Evolutionary conservation across 2,329 filamentous ascomycete species (phyloP).

Genomic region (Ceratocystis papillata): DNA sequence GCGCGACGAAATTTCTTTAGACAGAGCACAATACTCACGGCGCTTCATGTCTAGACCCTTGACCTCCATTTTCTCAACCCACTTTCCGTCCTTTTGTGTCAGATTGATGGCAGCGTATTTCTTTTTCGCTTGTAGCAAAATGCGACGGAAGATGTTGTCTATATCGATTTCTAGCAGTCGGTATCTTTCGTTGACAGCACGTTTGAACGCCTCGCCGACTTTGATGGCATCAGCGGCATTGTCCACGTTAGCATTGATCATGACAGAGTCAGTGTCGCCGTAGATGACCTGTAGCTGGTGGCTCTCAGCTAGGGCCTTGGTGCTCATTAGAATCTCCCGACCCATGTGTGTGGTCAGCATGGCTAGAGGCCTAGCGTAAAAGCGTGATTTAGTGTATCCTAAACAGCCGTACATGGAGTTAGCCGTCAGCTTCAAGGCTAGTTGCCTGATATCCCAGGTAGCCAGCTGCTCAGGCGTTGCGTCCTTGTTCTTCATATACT

Average conservation of each 20-base stretch:
- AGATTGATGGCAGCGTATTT: conserved; percentile 98
- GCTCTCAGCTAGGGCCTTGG: conserved; percentile 88
- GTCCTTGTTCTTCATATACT: conserved; percentile 86
- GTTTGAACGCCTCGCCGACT: conserved; percentile 91
- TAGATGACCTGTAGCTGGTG: conserved; percentile 92
- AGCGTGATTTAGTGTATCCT: conserved; percentile 91
- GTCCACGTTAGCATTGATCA: conserved; percentile 98
- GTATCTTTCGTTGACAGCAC: conserved; percentile 87
- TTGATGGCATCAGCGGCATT: conserved; percentile 82
- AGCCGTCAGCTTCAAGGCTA: conserved; percentile 91
- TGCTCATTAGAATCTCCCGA: conserved; percentile 90
- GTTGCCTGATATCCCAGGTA: conserved; percentile 96
- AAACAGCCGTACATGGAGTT: conserved; percentile 99
- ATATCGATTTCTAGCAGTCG: conserved; percentile 92
- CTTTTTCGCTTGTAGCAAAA: conserved; percentile 94
- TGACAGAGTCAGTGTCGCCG: conserved; percentile 97
- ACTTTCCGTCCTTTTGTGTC: conserved; percentile 78
- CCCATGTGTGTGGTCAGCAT: conserved; percentile 96
- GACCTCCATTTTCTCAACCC: conserved; percentile 87
- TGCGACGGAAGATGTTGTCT: conserved; percentile 89
- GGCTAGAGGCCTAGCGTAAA: conserved; percentile 88
- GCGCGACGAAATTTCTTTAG: conserved; percentile 84
- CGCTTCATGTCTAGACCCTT: conserved; percentile 98
- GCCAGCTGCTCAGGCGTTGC: conserved; percentile 78
- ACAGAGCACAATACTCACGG: conserved; percentile 89